Base-by-base conservation (phyloP, 352 stramenopile genomes). In the Globisporangium irregulare region DNA sequence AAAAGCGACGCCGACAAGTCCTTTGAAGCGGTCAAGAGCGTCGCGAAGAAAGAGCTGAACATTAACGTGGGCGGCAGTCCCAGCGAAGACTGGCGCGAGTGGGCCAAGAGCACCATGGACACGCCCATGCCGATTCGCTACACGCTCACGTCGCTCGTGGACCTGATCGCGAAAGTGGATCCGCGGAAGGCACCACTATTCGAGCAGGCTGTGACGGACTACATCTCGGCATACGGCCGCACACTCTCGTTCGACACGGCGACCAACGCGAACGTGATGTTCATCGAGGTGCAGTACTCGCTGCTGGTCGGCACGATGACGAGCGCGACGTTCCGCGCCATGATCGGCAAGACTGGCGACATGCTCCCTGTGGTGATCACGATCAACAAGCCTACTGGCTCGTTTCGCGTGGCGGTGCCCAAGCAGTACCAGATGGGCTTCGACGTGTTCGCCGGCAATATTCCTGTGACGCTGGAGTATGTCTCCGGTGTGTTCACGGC, bases 21-120 rank as follows among this genome's bases (percentile, higher is more conserved):
- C 9, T 76, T 71, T 46, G 60, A 38, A 1, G 51, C 68, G 0
- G 71, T 77, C n/a, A 77, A 72, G 64, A 74, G 61, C 59, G 71
- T 77, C 8, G 64, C 71, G 32, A 69, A 73, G 56, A 77, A 77
- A 38, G 71, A 77, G 38, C 48, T 77, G 60, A 77, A 72, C 56
- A 77, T 77, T 50, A 76, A 77, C 48, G 68, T 77, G 5, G 71
- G 71, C 7, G 71, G 71, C 7, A 74, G 67, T 38, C 71, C 71
- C 10, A 77, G 67, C 36, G 71, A 77, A 4, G 71, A 77, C 58
- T 77, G 71, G 71, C 67, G 68, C 27, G 59, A 72, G n/a, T 74
- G 71, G 71, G 71, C 71, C 15, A 29, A 60, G 50, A 70, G 67
- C 27, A 68, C 67, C 4, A 64, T 59, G 8, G 64, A 66, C n/a